Evolutionary conservation across 768 basidiomycete genomes (phyloP), one percentile per base, ranked within the genome.

Genomic region (Pulveroboletus sp.): DNA sequence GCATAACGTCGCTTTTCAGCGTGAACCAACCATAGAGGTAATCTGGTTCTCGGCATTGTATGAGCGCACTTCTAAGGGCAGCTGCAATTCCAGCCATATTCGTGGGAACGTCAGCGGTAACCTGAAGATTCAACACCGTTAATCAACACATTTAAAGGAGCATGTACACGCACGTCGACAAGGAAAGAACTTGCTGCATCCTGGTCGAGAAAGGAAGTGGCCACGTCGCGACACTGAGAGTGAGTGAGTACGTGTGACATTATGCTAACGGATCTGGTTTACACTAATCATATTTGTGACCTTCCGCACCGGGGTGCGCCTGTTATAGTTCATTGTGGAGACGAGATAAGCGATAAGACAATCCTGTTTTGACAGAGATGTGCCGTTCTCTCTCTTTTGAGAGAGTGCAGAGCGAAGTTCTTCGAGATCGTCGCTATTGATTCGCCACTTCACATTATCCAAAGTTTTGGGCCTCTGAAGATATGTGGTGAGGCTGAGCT

Each of bases 261-360:
- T 37, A 12, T 17, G 11, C 14, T 7, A 14, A 3, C 18, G 1
- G 27, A 21, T 15, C 21, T 11, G 6, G 51, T 59, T 55, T 33
- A 69, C 69, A 33, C 58, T 69, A 8, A 51, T 49, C 1, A 47
- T 54, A 37, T 63, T 67, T 2, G 59, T 60, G 41, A 70, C 48
- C 17, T 18, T 54, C 4, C 38, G 46, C 5, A 69, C 54, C 1
- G 48, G 27, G 9, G 17, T 27, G 0, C 30, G 44, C n/a, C 39
- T 27, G 26, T 45, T 51, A 1, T 49, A 24, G 27, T 66, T 64
- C 14, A 69, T 41, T 8, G 56, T 48, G 5, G 55, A 33, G 18
- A 62, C 52, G 15, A 69, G 21, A 41, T 60, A 65, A 12, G 67
- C 65, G 1, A 57, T 59, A 42, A 71, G 54, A 49, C 64, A 67